phyloP scores from a whole-genome alignment of 257 asterid genomes.

The Jasminum sambac region DNA sequence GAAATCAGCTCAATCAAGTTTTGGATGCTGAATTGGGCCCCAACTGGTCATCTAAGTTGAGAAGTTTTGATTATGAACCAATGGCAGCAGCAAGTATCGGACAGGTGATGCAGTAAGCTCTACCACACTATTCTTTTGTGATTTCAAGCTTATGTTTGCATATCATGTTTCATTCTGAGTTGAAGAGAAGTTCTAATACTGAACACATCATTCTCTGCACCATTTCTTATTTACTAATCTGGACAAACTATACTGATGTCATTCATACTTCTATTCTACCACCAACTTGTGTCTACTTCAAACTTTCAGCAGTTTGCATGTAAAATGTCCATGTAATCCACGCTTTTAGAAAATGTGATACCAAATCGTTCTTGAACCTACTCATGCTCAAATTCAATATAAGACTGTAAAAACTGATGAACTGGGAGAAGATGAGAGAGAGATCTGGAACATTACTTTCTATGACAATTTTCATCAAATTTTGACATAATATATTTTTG shows the following conservation, averaged over 20 bases:
- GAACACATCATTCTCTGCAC: too few species aligned
- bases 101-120: conserved; percentile 54
- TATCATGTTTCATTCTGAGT: conserved; percentile 2
- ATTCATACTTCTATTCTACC: not conserved
- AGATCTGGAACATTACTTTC: not conserved
- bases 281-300: not conserved
- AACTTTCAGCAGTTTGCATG: not conserved
- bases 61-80: conserved; percentile 84
- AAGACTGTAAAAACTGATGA: too few species aligned
- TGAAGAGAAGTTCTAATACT: not conserved
- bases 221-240: conserved; percentile 6
- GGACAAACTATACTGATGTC: not conserved
- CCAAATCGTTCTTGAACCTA: not conserved
- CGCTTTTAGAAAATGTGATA: not conserved
- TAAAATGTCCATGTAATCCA: not conserved
- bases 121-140: conserved; percentile 11
- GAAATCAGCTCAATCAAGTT: conserved; percentile 84
- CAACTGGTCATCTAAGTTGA: conserved; percentile 73
- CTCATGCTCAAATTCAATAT: not conserved
- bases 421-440: not conserved
- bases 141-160: not conserved
- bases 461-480: not conserved
- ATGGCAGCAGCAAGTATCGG: conserved; percentile 97
- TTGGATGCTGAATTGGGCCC: conserved; percentile 82
- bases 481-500: not conserved